A percentile compares a stretch with the other conserved stretches of the same genome.
phyloP scores from a whole-genome alignment of 2,329 filamentous ascomycete genomes.

The Pyricularia pennisetigena region DNA sequence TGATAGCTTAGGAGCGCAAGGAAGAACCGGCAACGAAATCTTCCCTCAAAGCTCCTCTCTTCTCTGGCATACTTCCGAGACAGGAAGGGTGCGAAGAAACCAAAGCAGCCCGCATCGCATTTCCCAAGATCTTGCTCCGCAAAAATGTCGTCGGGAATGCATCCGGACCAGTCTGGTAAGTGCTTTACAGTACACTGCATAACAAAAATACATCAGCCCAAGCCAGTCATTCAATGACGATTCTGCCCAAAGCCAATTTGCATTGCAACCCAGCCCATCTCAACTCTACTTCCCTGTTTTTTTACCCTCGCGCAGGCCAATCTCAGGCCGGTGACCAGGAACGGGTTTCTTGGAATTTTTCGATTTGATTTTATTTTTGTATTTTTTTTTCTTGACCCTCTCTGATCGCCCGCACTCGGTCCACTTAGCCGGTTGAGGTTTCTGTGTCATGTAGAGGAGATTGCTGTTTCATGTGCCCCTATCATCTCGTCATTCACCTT shows the following conservation, averaged over 20 bases:
- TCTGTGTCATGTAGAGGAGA: constrained; percentile 34
- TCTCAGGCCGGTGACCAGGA: neutral
- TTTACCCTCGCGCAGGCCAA: constrained; percentile 2
- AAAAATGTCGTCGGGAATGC: constrained; percentile 6
- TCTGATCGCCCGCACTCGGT: constrained; percentile 13
- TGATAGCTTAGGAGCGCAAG: neutral
- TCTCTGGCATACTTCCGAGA: neutral
- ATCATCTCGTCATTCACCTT: constrained; percentile 24
- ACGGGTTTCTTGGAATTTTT: neutral
- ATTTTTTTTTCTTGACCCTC: neutral
- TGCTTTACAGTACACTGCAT: neutral
- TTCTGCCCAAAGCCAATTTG: neutral
- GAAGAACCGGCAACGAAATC: neutral
- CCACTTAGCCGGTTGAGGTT: constrained; percentile 26
- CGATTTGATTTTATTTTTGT: neutral
- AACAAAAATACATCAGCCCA: neutral
- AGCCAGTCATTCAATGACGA: neutral
- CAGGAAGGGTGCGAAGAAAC: neutral
- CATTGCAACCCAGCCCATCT: neutral
- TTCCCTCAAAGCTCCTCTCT: neutral
- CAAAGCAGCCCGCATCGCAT: neutral
- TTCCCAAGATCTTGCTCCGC: constrained; percentile 1
- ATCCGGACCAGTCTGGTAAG: constrained; percentile 8
- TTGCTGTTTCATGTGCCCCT: constrained; percentile 35
- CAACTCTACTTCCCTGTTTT: neutral